These are phyloP conservation scores for Rhodocollybia butyracea DNA, from an alignment of 768 basidiomycete genomes.

Conservation along the genomic window DNA sequence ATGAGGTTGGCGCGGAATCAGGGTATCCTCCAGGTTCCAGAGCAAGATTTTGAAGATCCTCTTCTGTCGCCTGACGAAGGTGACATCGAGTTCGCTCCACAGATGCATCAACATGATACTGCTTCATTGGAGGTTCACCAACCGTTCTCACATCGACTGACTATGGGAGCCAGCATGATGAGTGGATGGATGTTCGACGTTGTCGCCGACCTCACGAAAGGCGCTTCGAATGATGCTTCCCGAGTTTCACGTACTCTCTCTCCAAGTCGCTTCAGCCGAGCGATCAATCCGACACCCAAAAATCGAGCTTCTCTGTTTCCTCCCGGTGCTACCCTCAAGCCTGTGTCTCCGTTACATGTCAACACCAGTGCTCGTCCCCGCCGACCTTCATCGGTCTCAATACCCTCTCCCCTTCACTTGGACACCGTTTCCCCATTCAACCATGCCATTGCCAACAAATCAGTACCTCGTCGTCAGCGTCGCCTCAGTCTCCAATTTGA, in stretches of 20 bases:
- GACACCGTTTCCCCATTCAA: slow-evolving; percentile 1
- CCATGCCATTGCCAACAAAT: slow-evolving; percentile 12
- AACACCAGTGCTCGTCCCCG: neutral
- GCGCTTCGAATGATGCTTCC: slow-evolving; percentile 7
- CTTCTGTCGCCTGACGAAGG: neutral
- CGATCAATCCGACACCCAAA: neutral
- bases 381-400: slow-evolving; percentile 1
- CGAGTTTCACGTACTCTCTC: neutral
- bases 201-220: slow-evolving; percentile 58
- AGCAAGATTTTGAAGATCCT: slow-evolving; percentile 27
- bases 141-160: slow-evolving; percentile 13
- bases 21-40: slow-evolving; percentile 43
- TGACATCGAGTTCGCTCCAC: slow-evolving; percentile 2
- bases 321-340: neutral
- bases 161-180: slow-evolving; percentile 55
- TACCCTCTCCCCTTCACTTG: neutral
- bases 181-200: slow-evolving; percentile 88
- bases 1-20: slow-evolving; percentile 61
- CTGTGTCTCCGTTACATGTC: neutral
- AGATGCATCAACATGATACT: neutral
- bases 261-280: neutral
- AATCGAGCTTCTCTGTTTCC: neutral
- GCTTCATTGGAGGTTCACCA: neutral
- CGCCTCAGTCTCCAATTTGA: slow-evolving; percentile 66
- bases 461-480: slow-evolving; percentile 23